A percentile compares a stretch with the other conserved stretches of the same genome.
These are phyloP conservation scores for Corylus heterophylla DNA, from an alignment of 306 rosid genomes.

Conservation along the genomic window DNA sequence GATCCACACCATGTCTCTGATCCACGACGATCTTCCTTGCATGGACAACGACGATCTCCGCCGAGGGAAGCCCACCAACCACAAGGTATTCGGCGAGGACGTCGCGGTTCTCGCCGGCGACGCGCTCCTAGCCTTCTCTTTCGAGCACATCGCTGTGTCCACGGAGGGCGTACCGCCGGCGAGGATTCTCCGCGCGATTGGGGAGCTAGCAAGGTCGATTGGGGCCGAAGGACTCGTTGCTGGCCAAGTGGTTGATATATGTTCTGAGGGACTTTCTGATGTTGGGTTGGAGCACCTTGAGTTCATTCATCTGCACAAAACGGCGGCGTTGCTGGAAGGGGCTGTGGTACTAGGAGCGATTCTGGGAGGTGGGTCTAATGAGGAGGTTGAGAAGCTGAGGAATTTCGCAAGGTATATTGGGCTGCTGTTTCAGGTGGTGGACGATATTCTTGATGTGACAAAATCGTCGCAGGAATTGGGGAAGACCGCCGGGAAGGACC, in stretches of 20 bases:
- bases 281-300: slow-evolving; percentile 58
- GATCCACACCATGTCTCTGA: slow-evolving; percentile 84
- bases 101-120: slow-evolving; percentile 76
- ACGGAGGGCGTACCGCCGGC: slow-evolving; percentile 39
- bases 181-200: slow-evolving; percentile 46
- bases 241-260: slow-evolving; percentile 65
- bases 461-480: slow-evolving; percentile 73
- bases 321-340: slow-evolving; percentile 67
- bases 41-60: slow-evolving; percentile 89
- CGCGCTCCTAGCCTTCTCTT: slow-evolving; percentile 61
- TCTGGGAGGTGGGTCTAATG: slow-evolving; percentile 60
- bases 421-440: slow-evolving; percentile 76
- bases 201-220: slow-evolving; percentile 57
- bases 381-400: slow-evolving; percentile 54
- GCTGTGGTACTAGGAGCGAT: slow-evolving; percentile 69
- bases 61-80: slow-evolving; percentile 74
- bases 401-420: slow-evolving; percentile 65
- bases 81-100: slow-evolving; percentile 73
- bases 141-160: slow-evolving; percentile 56
- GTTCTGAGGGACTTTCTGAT: slow-evolving; percentile 48
- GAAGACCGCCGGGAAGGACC: slow-evolving; percentile 83
- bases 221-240: slow-evolving; percentile 74
- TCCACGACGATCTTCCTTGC: slow-evolving; percentile 80
- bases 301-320: slow-evolving; percentile 65
- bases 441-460: slow-evolving; percentile 80